phyloP scores from a whole-genome alignment of 2,329 filamentous ascomycete species.

The Arthrocladium fulminans region DNA sequence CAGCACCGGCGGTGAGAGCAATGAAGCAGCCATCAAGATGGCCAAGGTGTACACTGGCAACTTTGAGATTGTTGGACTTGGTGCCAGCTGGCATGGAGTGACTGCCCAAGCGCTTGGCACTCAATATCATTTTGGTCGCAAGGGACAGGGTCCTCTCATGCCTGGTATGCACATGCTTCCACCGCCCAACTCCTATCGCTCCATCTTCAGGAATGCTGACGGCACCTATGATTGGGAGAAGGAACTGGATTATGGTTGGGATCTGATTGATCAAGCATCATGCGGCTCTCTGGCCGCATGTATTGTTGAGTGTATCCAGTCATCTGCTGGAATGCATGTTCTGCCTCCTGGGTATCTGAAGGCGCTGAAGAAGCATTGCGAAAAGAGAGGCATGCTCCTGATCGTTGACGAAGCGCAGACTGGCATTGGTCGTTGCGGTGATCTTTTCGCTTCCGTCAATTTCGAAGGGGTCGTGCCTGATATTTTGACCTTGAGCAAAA shows the following conservation, averaged over 20 bases:
- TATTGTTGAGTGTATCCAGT: slow-evolving; percentile 54
- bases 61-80: slow-evolving; percentile 55
- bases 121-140: slow-evolving; percentile 47
- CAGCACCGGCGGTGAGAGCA: slow-evolving; percentile 49
- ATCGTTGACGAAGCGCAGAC: slow-evolving; percentile 56
- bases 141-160: slow-evolving; percentile 39
- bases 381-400: slow-evolving; percentile 47
- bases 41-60: slow-evolving; percentile 57
- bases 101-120: slow-evolving; percentile 46
- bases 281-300: slow-evolving; percentile 55
- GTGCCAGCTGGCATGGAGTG: slow-evolving; percentile 53
- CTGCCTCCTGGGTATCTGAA: slow-evolving; percentile 52
- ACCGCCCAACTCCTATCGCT: slow-evolving; percentile 53
- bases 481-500: slow-evolving; percentile 54
- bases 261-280: slow-evolving; percentile 50
- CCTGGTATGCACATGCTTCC: slow-evolving; percentile 52
- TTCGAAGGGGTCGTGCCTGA: slow-evolving; percentile 48
- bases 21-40: slow-evolving; percentile 56
- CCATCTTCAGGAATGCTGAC: slow-evolving; percentile 50
- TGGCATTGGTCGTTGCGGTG: slow-evolving; percentile 46
- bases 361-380: slow-evolving; percentile 46
- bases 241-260: slow-evolving; percentile 55
- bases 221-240: slow-evolving; percentile 58
- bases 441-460: slow-evolving; percentile 50
- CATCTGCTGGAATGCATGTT: slow-evolving; percentile 51